Conservation (phyloP, 2,329 filamentous ascomycete genomes). For the Tolypocladium ovalisporum region DNA sequence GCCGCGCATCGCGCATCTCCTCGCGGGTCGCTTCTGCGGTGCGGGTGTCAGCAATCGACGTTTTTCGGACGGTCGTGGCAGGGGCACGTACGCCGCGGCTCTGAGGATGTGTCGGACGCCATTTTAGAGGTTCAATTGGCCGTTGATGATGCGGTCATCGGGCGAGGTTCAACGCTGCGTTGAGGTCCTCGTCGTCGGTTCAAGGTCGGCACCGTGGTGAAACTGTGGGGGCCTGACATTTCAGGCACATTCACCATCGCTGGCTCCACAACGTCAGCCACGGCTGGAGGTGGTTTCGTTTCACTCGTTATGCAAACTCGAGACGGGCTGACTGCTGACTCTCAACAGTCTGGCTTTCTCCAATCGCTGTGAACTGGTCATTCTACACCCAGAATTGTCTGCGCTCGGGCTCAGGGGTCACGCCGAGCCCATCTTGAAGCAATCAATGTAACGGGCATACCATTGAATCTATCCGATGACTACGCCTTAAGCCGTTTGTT, state of each 20-base stretch:
- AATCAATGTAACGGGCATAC: not conserved
- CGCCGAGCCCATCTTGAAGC: not conserved
- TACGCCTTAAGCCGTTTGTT: not conserved
- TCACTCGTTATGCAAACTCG: no score
- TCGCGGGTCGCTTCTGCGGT: conserved; percentile 64
- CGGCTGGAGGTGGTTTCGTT: no score
- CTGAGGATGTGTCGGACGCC: conserved; percentile 23
- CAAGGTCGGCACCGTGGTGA: conserved; percentile 14
- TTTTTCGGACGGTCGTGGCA: not conserved
- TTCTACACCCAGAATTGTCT: not conserved
- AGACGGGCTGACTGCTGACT: no score
- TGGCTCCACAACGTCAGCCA: not conserved
- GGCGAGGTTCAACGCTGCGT: conserved; percentile 11
- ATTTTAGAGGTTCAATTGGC: conserved; percentile 25
- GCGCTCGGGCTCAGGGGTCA: not conserved
- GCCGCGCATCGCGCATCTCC: conserved; percentile 84
- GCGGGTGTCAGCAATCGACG: not conserved
- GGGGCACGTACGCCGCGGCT: conserved; percentile 24
- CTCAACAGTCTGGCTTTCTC: accelerated
- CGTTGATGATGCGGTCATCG: conserved; percentile 15
- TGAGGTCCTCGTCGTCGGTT: conserved; percentile 15
- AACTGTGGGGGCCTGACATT: conserved; percentile 12
- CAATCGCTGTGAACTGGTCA: not conserved
- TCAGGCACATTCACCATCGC: conserved; percentile 7
- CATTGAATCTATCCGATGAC: not conserved